Percentiles rank a stretch among this genome's conserved stretches.
Evolutionary conservation across 2,329 filamentous ascomycete genomes (phyloP).

Genomic region (Hymenoscyphus scutula): DNA sequence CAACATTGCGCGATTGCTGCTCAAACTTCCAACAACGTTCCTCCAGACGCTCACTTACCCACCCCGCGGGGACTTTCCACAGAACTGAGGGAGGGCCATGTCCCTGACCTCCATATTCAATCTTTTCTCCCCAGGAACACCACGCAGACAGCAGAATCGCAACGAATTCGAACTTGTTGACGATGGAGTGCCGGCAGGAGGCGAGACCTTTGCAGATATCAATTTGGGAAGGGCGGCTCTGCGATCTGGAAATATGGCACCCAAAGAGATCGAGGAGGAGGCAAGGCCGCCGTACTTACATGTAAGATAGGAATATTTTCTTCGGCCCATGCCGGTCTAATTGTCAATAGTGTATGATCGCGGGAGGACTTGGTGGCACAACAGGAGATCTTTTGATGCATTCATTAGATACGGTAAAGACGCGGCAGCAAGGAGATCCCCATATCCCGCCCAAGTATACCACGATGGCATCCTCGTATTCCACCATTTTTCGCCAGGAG

Average conservation of each 20-base stretch:
- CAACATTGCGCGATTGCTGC: not conserved
- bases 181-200: slow-evolving; percentile 38
- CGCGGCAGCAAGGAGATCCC: slow-evolving; percentile 93
- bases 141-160: slow-evolving; percentile 25
- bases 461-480: slow-evolving; percentile 84
- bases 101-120: slow-evolving; percentile 54
- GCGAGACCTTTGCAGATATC: slow-evolving; percentile 35
- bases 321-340: slow-evolving; percentile 19
- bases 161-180: slow-evolving; percentile 37
- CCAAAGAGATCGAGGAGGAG: slow-evolving; percentile 41
- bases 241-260: slow-evolving; percentile 32
- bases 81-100: slow-evolving; percentile 46
- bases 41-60: slow-evolving; percentile 12
- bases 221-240: slow-evolving; percentile 28
- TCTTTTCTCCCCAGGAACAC: slow-evolving; percentile 46
- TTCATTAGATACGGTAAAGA: slow-evolving; percentile 97
- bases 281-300: slow-evolving; percentile 61
- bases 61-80: slow-evolving; percentile 21
- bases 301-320: slow-evolving; percentile 44
- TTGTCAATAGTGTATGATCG: slow-evolving; percentile 76
- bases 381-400: slow-evolving; percentile 98
- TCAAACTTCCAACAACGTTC: not conserved
- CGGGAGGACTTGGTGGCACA: slow-evolving; percentile 86
- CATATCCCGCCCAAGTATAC: slow-evolving; percentile 91
- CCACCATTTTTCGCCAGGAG: slow-evolving; percentile 90